Evolutionary conservation across 768 basidiomycete genomes (phyloP), one percentile per base, ranked within the genome.

Genomic region (Sarcomyxa edulis): DNA sequence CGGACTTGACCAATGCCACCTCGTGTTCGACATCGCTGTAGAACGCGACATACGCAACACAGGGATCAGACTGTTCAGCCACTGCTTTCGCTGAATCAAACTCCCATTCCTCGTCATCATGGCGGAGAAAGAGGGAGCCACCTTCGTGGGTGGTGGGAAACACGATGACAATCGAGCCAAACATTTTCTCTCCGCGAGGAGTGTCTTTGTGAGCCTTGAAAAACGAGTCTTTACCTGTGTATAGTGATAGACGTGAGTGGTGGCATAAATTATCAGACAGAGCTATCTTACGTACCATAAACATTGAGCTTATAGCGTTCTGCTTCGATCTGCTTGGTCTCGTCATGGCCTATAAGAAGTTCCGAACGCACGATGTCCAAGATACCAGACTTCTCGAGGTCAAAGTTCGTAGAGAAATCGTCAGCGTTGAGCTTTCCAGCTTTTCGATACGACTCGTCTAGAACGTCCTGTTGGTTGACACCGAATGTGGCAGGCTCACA

Each of bases 31-130:
- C 58, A 40, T 68, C 65, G 47, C 61, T 61, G 40, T 50, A 62
- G 42, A 62, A 62, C 10, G 58, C 62, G 26, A 60, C 54, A 11
- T 60, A 64, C 8, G 53, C 58, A 11, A 60, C 76, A 64, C 85
- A 83, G 25, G 85, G 69, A 39, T 84, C 80, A 4, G 83, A 83
- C 55, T 88, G 75, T 32, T 42, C 27, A 15, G 39, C 29, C 6
- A 42, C 34, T 2, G 48, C 37, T n/a, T 53, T 32, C 6, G 58
- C 50, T 6, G 69, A 64, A 40, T 72, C 67, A 27, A 69, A 59
- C 0, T 45, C 48, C 59, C 59, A 66, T 28, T 66, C 64, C 15
- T 53, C 41, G 10, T 48, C 56, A 7, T 32, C 38, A 23, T 63
- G 55, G 8, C 58, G 60, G 1, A 78, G 53, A 3, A 58, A 35